Conservation (phyloP, 805 yeast species). For the Monosporozyma siamensis region DNA sequence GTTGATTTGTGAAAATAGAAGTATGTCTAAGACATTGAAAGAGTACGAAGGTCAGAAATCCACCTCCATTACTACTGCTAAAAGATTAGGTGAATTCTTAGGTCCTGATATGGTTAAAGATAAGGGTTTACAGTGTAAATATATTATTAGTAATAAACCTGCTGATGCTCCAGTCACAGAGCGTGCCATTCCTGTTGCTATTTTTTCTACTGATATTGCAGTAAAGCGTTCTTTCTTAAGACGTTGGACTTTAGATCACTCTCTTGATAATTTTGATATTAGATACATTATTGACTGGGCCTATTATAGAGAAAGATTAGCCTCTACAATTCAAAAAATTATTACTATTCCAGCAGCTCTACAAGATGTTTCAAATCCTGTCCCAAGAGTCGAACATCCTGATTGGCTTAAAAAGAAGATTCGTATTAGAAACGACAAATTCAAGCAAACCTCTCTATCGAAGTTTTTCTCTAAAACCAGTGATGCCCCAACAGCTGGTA, state of each 20-base stretch:
- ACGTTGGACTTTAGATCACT: slow-evolving; percentile 78
- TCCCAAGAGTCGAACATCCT: slow-evolving; percentile 89
- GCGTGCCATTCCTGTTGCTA: slow-evolving; percentile 93
- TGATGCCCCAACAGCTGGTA: slow-evolving; percentile 32
- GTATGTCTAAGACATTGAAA: slow-evolving; percentile 83
- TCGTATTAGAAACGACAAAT: slow-evolving; percentile 48
- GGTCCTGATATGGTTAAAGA: slow-evolving; percentile 96
- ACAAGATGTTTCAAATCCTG: slow-evolving; percentile 82
- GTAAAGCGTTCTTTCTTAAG: slow-evolving; percentile 67
- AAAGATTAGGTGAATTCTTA: slow-evolving; percentile 82
- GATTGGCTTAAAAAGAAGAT: slow-evolving; percentile 77
- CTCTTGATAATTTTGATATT: slow-evolving; percentile 75
- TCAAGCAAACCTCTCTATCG: slow-evolving; percentile 60
- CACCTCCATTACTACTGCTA: slow-evolving; percentile 92
- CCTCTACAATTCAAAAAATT: slow-evolving; percentile 88
- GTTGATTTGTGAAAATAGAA: slow-evolving; percentile 89
- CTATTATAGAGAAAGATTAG: slow-evolving; percentile 82
- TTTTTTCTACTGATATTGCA: slow-evolving; percentile 71
- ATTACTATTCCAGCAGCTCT: slow-evolving; percentile 96
- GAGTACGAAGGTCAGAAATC: slow-evolving; percentile 90
- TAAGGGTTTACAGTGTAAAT: slow-evolving; percentile 91
- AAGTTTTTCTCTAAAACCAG: slow-evolving; percentile 45
- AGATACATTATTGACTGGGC: slow-evolving; percentile 87
- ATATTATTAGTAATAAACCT: slow-evolving; percentile 80
- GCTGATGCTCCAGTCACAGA: slow-evolving; percentile 85